phyloP scores from a whole-genome alignment of 306 rosid genomes.

The Casuarina cunninghamiana region DNA sequence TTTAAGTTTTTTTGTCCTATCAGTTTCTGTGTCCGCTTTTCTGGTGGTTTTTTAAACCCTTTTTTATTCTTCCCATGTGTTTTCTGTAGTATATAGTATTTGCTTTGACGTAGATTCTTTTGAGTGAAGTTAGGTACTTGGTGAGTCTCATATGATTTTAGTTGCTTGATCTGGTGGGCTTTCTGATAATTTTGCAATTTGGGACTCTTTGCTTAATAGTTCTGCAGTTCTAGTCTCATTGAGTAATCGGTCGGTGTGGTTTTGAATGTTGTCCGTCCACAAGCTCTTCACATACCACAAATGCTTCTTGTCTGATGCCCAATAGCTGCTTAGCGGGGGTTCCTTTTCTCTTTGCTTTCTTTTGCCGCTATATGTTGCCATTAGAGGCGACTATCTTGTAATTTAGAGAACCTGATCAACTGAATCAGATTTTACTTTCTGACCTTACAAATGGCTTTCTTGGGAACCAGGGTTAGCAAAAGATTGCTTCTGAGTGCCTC shows the following conservation, averaged over 20 bases:
- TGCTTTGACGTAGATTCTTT: slow-evolving; percentile 10
- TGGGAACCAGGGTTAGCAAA: neutral
- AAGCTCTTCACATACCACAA: slow-evolving; percentile 14
- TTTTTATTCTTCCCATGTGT: neutral
- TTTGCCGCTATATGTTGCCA: neutral
- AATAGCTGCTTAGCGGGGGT: neutral
- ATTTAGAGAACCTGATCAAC: slow-evolving; percentile 7
- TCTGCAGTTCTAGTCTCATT: slow-evolving; percentile 19
- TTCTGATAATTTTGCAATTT: slow-evolving; percentile 26
- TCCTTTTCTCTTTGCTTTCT: neutral
- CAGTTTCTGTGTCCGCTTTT: slow-evolving; percentile 20
- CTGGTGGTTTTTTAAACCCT: neutral
- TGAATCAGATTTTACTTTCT: neutral
- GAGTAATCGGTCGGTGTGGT: slow-evolving; percentile 11
- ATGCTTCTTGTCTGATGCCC: slow-evolving; percentile 4
- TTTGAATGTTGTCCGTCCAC: neutral
- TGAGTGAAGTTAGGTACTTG: slow-evolving; percentile 29
- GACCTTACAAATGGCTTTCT: neutral
- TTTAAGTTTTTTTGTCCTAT: slow-evolving; percentile 16
- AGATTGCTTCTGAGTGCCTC: slow-evolving; percentile 1
- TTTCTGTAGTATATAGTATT: neutral
- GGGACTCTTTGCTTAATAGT: slow-evolving; percentile 18
- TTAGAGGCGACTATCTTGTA: neutral
- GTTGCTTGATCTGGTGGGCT: slow-evolving; percentile 31
- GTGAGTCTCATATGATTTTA: neutral